Conservation (phyloP, 2,329 filamentous ascomycete species). For the Geosmithia flava region DNA sequence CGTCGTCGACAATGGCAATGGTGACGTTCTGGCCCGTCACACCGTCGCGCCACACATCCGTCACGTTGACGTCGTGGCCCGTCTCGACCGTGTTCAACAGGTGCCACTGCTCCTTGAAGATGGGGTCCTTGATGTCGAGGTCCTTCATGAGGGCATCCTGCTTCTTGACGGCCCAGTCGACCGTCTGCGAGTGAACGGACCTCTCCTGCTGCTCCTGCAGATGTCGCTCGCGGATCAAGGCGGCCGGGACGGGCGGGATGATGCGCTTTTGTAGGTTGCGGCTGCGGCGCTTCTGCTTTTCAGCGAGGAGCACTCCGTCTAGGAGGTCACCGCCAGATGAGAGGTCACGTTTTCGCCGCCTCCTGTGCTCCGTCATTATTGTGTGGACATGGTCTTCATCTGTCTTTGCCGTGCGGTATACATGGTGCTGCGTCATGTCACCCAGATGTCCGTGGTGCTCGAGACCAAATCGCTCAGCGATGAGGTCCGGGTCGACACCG, state of each 20-base stretch:
- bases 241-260: conserved; percentile 25
- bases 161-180: conserved; percentile 35
- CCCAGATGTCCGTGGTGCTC: conserved; percentile 72
- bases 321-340: conserved; percentile 43
- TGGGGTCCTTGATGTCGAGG: conserved; percentile 76
- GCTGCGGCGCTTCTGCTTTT: conserved; percentile 54
- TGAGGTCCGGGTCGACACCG: conserved; percentile 48
- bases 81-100: conserved; percentile 69
- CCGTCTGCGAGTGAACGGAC: conserved; percentile 6
- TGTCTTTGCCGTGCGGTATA: conserved; percentile 64
- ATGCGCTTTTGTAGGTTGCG: conserved; percentile 39
- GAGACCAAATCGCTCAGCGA: conserved; percentile 64
- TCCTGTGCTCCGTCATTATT: conserved; percentile 38
- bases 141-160: conserved; percentile 48
- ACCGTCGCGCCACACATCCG: conserved; percentile 79
- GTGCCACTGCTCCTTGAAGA: conserved; percentile 94
- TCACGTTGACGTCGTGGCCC: conserved; percentile 95
- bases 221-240: conserved; percentile 2
- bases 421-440: conserved; percentile 67
- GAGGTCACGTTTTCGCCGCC: conserved; percentile 49
- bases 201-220: neutral
- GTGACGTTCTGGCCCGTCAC: conserved; percentile 83
- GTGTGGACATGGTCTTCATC: conserved; percentile 45
- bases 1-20: conserved; percentile 92
- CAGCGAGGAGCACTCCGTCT: conserved; percentile 62